A percentile compares a stretch with the other conserved stretches of the same genome.
phyloP scores from a whole-genome alignment of 225 moss, liverwort and hornwort species.

The Physcomitrellopsis africana region DNA sequence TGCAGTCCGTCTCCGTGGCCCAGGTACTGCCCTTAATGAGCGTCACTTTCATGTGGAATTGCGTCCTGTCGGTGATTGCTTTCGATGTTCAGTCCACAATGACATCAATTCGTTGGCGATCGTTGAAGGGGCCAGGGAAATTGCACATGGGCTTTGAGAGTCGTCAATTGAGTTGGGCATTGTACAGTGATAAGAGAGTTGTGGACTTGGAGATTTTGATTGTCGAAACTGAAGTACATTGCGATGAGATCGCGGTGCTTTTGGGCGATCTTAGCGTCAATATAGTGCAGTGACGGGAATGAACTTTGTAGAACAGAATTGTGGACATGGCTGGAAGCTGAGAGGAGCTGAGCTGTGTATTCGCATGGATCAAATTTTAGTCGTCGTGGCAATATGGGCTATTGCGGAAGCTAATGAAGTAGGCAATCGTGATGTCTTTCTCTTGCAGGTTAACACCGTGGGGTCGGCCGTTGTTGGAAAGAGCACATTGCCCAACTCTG shows the following conservation, averaged over 20 bases:
- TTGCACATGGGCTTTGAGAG: too few species aligned
- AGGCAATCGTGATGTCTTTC: not conserved
- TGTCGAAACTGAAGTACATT: too few species aligned
- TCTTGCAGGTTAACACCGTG: constrained; percentile 37
- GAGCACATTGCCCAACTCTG: constrained; percentile 39
- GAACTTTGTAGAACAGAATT: too few species aligned
- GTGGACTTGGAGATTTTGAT: too few species aligned
- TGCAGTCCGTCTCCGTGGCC: constrained; percentile 52
- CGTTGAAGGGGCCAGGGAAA: too few species aligned
- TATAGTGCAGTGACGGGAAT: too few species aligned
- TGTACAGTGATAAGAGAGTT: not conserved
- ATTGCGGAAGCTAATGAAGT: not conserved
- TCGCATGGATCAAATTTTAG: not conserved
- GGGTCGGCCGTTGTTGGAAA: constrained; percentile 28
- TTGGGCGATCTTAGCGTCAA: too few species aligned
- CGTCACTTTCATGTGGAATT: not conserved
- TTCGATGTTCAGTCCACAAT: not conserved
- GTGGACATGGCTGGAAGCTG: too few species aligned
- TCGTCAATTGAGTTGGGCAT: not conserved
- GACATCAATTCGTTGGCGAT: not conserved
- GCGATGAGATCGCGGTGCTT: too few species aligned
- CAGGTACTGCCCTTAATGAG: constrained; percentile 38
- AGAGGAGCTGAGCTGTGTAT: too few species aligned
- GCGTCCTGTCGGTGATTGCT: not conserved
- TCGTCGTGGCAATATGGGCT: not conserved